These are phyloP conservation scores for Colletotrichum cuscutae DNA, from an alignment of 2,329 filamentous ascomycete genomes.

Conservation along the genomic window DNA sequence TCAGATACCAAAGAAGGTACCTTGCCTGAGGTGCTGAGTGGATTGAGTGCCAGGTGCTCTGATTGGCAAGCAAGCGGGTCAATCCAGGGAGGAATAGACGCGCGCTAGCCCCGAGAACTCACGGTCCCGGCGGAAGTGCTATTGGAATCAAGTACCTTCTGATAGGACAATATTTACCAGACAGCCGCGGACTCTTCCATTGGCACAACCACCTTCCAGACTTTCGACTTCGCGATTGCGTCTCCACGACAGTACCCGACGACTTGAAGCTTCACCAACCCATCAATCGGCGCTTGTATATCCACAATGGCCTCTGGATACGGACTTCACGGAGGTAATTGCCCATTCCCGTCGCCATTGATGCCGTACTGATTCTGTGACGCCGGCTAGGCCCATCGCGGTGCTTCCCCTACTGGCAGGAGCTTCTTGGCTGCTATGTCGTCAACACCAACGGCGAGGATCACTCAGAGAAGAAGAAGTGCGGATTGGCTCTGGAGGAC, in stretches of 20 bases:
- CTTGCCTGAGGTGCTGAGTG: neutral
- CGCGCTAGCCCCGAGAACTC: slow-evolving; percentile 20
- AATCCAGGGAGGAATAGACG: neutral
- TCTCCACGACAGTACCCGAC: slow-evolving; percentile 8
- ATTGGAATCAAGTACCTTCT: slow-evolving; percentile 24
- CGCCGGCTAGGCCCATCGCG: slow-evolving; percentile 67
- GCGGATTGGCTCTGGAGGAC: slow-evolving; percentile 85
- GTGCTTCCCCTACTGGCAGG: slow-evolving; percentile 99
- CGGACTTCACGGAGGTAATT: slow-evolving; percentile 80
- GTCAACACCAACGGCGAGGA: slow-evolving; percentile 88
- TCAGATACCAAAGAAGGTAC: neutral
- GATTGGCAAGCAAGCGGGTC: neutral
- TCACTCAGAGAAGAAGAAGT: slow-evolving; percentile 86
- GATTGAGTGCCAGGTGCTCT: neutral
- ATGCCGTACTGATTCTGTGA: slow-evolving; percentile 37
- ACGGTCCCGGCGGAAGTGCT: neutral
- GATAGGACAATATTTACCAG: slow-evolving; percentile 23
- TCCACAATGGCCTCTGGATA: slow-evolving; percentile 81
- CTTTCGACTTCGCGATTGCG: slow-evolving; percentile 18
- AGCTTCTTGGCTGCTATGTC: slow-evolving; percentile 97
- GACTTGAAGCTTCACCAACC: slow-evolving; percentile 31
- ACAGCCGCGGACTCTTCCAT: slow-evolving; percentile 25
- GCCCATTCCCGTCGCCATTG: neutral
- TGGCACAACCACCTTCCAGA: neutral
- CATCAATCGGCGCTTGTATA: slow-evolving; percentile 41